A percentile compares a stretch with the other conserved stretches of the same genome.
These are phyloP conservation scores for Fagus crenata DNA, from an alignment of 306 rosid species.

Conservation along the genomic window DNA sequence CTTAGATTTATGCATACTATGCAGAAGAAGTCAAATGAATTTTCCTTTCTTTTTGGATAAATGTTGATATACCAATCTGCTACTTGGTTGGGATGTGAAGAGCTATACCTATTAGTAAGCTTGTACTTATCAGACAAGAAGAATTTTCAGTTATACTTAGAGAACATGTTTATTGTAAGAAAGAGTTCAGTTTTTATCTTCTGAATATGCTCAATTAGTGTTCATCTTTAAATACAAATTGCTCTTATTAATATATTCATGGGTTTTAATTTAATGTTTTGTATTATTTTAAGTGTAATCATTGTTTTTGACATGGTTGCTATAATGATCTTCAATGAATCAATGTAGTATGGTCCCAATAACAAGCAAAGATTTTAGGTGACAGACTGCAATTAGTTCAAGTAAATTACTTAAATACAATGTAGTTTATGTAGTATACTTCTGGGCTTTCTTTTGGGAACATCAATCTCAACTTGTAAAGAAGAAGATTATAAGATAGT, in stretches of 20 bases:
- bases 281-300: neutral
- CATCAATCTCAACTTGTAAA: neutral
- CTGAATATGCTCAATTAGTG: neutral
- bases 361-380: neutral
- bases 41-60: neutral
- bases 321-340: neutral
- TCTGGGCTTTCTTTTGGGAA: constrained; percentile 1
- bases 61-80: neutral
- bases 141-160: neutral
- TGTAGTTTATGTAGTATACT: neutral
- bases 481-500: neutral
- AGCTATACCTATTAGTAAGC: neutral
- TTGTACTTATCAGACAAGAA: neutral
- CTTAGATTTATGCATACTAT: neutral
- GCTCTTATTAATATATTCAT: neutral
- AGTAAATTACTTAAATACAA: neutral
- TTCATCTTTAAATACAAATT: neutral
- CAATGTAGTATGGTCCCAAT: neutral
- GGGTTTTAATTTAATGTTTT: neutral
- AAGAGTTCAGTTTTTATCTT: neutral
- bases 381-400: neutral
- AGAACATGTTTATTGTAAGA: neutral
- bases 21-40: neutral
- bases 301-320: neutral
- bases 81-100: neutral